Evolutionary conservation across 257 asterid genomes (phyloP), one percentile per base, ranked within the genome.

Genomic region (Scutellaria barbata): DNA sequence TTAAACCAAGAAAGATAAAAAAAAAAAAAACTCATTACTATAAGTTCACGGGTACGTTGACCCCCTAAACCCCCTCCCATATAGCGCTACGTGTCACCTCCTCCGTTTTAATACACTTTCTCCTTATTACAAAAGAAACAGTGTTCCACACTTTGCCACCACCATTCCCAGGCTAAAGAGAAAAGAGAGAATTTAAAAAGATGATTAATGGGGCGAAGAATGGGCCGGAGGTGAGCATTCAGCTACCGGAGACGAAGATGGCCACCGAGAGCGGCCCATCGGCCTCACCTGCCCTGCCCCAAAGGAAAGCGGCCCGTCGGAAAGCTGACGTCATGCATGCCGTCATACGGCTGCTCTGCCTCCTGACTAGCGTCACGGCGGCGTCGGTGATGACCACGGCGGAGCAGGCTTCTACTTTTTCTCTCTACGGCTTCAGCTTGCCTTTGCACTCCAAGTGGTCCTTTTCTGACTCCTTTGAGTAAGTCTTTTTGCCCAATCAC

Each of bases 371-470:
- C 55, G 82, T 88, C 52, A 74, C 89, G 4, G 87, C 92, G 13
- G 18, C 88, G 73, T 76, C 90, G 7, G 80, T 92, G 59, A 92
- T 92, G 98, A 72, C 63, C 0, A 87, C 96, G 7, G 95, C 98
- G 30, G 62, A 85, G 61, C 87, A 92, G 80, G 77, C 85, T 25
- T 84, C 95, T 39, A 77, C 91, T 61, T 84, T 92, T 46, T 81
- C 97, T 12, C 71, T 92, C 43, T 85, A 90, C 64, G 98, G 98
- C 16, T 84, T 92, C 76, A 83, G 64, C 72, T 8, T 92, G 6
- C 96, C 96, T 35, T 53, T 90, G 53, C 69, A 66, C 84, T 90
- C 98, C 84, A 90, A 90, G 53, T 92, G 98, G 98, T 86, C 97
- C 51, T 90, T 88, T 72, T 80, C 98, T 16, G 84, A 85, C 56